Evolutionary conservation across 305 asterid genomes (phyloP).

Genomic region (Withania somnifera): DNA sequence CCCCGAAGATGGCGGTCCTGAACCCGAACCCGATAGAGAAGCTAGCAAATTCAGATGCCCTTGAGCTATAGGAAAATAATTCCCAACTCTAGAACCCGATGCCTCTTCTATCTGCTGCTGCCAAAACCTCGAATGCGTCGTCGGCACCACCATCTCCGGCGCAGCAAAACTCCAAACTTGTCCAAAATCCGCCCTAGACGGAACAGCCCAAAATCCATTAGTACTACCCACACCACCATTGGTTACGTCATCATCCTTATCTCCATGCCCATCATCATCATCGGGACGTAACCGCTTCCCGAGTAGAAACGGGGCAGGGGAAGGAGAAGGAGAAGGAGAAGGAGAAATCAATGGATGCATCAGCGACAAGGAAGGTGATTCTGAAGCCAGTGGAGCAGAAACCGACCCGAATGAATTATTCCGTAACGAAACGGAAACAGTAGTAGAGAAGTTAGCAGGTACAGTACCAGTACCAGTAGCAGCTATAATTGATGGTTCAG

Average conservation of each 20-base stretch:
- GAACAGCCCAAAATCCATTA: conserved; percentile 79
- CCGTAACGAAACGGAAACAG: conserved; percentile 39
- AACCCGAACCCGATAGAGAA: conserved; percentile 72
- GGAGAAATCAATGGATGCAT: no score
- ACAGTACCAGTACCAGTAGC: conserved; percentile 98
- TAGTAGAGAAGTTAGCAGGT: conserved; percentile 77
- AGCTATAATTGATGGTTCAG: conserved; percentile 93
- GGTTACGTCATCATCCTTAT: background rate
- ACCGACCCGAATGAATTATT: conserved; percentile 9
- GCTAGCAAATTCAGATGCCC: conserved; percentile 89
- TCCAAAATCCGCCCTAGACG: conserved; percentile 63
- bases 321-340: no score
- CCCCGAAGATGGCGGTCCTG: conserved; percentile 48
- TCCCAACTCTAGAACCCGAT: conserved; percentile 79
- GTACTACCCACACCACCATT: conserved; percentile 15
- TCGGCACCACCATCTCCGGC: conserved; percentile 50
- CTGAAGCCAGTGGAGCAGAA: conserved; percentile 38
- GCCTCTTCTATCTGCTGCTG: conserved; percentile 80
- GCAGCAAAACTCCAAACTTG: conserved; percentile 92
- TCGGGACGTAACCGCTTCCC: conserved; percentile 78
- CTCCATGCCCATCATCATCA: conserved; percentile 23
- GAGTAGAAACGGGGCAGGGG: conserved; percentile 44
- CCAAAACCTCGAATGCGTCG: conserved; percentile 45
- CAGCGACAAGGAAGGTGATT: no score
- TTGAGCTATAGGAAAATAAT: conserved; percentile 82